These are phyloP conservation scores for Fusarium sp. DNA, from an alignment of 2,329 filamentous ascomycete species.

Conservation along the genomic window DNA sequence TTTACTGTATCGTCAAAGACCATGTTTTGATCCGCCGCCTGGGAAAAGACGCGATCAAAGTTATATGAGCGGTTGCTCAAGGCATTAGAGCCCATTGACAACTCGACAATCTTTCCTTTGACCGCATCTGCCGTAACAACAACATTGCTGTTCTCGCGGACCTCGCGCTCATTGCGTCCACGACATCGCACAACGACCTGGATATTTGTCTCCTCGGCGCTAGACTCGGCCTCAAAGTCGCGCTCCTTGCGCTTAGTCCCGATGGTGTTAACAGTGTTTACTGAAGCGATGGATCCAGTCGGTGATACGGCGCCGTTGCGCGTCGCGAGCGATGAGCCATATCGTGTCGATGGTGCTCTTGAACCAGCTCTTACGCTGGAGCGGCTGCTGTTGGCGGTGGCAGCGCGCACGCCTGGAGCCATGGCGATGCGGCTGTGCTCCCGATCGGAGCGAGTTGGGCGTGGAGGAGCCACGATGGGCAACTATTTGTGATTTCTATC, in stretches of 20 bases:
- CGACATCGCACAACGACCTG: constrained; percentile 96
- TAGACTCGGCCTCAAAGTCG: constrained; percentile 76
- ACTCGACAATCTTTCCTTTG: constrained; percentile 83
- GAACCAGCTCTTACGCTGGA: constrained; percentile 39
- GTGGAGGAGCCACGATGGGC: constrained; percentile 52
- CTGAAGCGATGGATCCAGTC: constrained; percentile 72
- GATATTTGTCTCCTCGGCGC: constrained; percentile 90
- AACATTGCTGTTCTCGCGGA: constrained; percentile 93
- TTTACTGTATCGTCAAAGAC: constrained; percentile 95
- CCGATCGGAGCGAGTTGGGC: constrained; percentile 53
- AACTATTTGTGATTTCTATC: constrained; percentile 22
- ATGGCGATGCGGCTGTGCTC: constrained; percentile 52
- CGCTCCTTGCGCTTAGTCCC: constrained; percentile 87
- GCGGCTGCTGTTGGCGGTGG: constrained; percentile 38
- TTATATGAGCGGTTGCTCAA: constrained; percentile 96
- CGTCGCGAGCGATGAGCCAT: constrained; percentile 39
- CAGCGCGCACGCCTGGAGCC: constrained; percentile 47
- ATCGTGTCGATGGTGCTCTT: constrained; percentile 43
- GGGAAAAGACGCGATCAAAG: constrained; percentile 97
- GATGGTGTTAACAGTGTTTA: constrained; percentile 68
- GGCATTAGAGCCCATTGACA: constrained; percentile 93
- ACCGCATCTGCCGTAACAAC: constrained; percentile 90
- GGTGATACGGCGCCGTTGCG: constrained; percentile 71
- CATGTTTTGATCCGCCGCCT: constrained; percentile 92
- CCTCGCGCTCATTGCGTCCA: constrained; percentile 91